phyloP scores from a whole-genome alignment of 1,284 basidiomycete genomes.

The Fistulinella cinereoalba region DNA sequence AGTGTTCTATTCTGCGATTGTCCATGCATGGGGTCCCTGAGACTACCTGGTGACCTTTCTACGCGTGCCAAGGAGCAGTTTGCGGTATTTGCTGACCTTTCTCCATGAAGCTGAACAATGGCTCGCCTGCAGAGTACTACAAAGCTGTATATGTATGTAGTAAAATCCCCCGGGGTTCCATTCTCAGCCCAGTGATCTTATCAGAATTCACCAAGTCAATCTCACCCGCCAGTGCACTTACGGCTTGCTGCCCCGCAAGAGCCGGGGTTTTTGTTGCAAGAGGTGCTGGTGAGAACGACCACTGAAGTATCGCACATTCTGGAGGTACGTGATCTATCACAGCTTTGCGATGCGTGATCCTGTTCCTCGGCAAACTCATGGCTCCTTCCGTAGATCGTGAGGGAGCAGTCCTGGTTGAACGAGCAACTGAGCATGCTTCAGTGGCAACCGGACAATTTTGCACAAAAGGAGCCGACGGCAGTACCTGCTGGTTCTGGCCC shows the following conservation, averaged over 20 bases:
- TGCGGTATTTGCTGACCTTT: slow-evolving; percentile 18
- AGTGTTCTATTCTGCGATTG: not conserved
- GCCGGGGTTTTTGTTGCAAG: slow-evolving; percentile 67
- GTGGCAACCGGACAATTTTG: slow-evolving; percentile 49
- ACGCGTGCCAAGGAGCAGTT: too few species aligned
- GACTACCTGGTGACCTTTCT: not conserved
- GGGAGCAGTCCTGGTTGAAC: slow-evolving; percentile 78
- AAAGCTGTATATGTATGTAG: slow-evolving; percentile 42
- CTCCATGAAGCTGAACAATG: slow-evolving; percentile 24
- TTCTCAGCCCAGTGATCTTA: slow-evolving; percentile 4
- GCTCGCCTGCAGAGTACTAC: slow-evolving; percentile 36
- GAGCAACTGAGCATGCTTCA: slow-evolving; percentile 54
- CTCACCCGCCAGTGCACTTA: slow-evolving; percentile 66
- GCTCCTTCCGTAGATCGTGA: slow-evolving; percentile 56
- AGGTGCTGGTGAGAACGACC: slow-evolving; percentile 64
- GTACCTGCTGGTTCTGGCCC: slow-evolving; percentile 37
- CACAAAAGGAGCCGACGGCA: slow-evolving; percentile 13
- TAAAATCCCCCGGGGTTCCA: not conserved
- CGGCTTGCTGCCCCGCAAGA: slow-evolving; percentile 64
- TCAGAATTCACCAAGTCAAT: slow-evolving; percentile 58
- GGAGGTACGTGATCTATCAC: slow-evolving; percentile 45
- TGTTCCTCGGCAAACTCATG: slow-evolving; percentile 1
- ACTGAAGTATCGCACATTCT: slow-evolving; percentile 69
- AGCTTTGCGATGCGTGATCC: not conserved
- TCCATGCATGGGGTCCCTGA: not conserved